Evolutionary conservation across 768 basidiomycete species (phyloP).

Genomic region (Lactifluus volemus): DNA sequence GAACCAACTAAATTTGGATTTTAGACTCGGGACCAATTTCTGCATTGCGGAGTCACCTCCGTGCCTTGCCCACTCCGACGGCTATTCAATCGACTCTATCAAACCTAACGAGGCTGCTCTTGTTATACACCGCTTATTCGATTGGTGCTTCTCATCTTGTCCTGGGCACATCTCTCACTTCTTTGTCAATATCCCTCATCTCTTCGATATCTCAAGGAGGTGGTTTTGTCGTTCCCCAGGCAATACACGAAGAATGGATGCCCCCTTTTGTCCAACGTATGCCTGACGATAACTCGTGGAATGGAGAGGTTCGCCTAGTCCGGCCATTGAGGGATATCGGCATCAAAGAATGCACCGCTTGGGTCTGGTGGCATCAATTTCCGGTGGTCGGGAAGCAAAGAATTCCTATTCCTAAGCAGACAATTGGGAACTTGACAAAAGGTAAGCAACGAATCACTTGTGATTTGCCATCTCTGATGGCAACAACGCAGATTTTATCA

Average conservation of each 20-base stretch:
- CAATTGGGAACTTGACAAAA: conserved; percentile 60
- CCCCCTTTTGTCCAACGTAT: conserved; percentile 21
- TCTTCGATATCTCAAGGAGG: conserved; percentile 69
- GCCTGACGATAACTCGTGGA: conserved; percentile 8
- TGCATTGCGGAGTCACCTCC: conserved; percentile 43
- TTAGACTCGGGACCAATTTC: conserved; percentile 21
- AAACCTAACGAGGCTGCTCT: conserved; percentile 54
- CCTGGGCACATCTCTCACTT: conserved; percentile 72
- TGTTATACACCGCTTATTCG: conserved; percentile 55
- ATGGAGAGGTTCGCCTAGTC: conserved; percentile 39
- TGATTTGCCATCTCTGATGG: neutral
- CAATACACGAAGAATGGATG: conserved; percentile 65
- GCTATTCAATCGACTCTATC: conserved; percentile 52
- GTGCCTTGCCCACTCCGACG: conserved; percentile 66
- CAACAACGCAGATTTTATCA: conserved; percentile 54
- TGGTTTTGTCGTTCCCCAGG: conserved; percentile 61
- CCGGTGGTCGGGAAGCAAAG: conserved; percentile 42
- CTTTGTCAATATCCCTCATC: conserved; percentile 64
- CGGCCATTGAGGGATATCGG: conserved; percentile 66
- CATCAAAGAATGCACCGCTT: conserved; percentile 71
- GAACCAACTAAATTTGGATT: too few relatives aligned
- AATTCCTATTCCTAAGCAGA: conserved; percentile 40
- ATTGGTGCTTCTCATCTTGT: conserved; percentile 64
- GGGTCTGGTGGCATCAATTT: conserved; percentile 65
- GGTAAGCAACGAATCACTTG: conserved; percentile 30